Conservation (phyloP, 176 grass and related monocot genomes). For the Cenchrus purpureus region DNA sequence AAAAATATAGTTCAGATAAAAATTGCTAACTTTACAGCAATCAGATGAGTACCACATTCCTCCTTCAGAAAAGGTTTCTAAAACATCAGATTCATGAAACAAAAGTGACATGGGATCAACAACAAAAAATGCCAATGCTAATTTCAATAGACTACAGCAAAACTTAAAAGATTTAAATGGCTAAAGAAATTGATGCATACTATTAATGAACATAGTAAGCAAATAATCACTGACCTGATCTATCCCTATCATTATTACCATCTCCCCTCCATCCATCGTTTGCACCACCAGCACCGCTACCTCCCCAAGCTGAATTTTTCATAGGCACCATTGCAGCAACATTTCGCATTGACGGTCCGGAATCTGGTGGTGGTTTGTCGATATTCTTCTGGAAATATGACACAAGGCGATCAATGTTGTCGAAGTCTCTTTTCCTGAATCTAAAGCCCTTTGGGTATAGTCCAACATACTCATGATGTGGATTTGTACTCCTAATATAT, state of each 20-base stretch:
- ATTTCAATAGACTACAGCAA: neutral
- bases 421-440: conserved; percentile 94
- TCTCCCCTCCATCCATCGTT: conserved; percentile 69
- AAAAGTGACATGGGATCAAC: neutral
- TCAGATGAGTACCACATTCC: neutral
- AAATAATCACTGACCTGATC: conserved; percentile 53
- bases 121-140: neutral
- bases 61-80: neutral
- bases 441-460: conserved; percentile 91
- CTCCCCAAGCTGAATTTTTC: conserved; percentile 62
- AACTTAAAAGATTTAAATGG: neutral
- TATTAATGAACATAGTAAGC: neutral
- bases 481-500: conserved; percentile 92
- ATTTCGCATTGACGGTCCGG: conserved; percentile 63
- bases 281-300: conserved; percentile 41
- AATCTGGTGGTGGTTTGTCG: conserved; percentile 80
- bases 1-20: neutral
- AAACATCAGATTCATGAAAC: neutral
- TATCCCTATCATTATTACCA: conserved; percentile 65
- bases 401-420: conserved; percentile 79
- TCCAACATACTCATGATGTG: conserved; percentile 96
- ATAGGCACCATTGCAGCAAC: conserved; percentile 89
- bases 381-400: conserved; percentile 95
- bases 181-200: neutral
- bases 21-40: neutral